Evolutionary conservation across 495 filamentous ascomycete genomes (phyloP).

Genomic region (Aspergillus hancockii): DNA sequence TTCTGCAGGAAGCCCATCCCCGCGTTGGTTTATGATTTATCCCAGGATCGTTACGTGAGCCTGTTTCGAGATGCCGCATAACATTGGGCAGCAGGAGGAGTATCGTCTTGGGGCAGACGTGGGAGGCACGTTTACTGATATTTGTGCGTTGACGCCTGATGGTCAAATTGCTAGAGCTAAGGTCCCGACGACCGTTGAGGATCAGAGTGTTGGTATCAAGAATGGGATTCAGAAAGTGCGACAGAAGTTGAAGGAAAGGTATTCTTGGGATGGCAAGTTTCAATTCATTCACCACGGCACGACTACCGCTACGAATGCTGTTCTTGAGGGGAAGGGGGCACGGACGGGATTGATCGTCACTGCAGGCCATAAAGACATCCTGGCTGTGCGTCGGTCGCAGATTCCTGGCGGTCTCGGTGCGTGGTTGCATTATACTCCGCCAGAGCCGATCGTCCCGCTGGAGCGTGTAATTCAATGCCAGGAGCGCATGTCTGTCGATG

Average conservation of each 20-base stretch:
- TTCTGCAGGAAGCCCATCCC: too few species aligned
- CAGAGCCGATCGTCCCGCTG: constrained; percentile 50
- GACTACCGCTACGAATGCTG: constrained; percentile 43
- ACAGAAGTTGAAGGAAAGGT: constrained; percentile 25
- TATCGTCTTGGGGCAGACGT: constrained; percentile 41
- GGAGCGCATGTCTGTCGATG: constrained; percentile 47
- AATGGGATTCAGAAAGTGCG: constrained; percentile 43
- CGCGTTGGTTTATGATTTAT: too few species aligned
- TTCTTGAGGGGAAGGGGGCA: constrained; percentile 45
- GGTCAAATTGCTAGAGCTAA: constrained; percentile 45
- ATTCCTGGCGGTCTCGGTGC: constrained; percentile 51
- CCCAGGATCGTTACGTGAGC: too few species aligned
- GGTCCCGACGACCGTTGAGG: constrained; percentile 47
- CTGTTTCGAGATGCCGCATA: constrained; percentile 1
- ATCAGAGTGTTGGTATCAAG: constrained; percentile 51
- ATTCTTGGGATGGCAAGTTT: constrained; percentile 30
- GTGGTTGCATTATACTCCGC: constrained; percentile 50
- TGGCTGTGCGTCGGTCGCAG: constrained; percentile 44
- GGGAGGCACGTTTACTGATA: constrained; percentile 53
- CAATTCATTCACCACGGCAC: constrained; percentile 45
- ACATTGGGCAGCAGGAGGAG: not conserved
- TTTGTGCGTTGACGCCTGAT: constrained; percentile 45
- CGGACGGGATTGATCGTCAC: constrained; percentile 42
- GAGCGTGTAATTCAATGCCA: constrained; percentile 50
- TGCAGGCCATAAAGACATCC: constrained; percentile 43